These are phyloP conservation scores for Rubia tinctorum DNA, from an alignment of 305 asterid genomes.

Conservation along the genomic window DNA sequence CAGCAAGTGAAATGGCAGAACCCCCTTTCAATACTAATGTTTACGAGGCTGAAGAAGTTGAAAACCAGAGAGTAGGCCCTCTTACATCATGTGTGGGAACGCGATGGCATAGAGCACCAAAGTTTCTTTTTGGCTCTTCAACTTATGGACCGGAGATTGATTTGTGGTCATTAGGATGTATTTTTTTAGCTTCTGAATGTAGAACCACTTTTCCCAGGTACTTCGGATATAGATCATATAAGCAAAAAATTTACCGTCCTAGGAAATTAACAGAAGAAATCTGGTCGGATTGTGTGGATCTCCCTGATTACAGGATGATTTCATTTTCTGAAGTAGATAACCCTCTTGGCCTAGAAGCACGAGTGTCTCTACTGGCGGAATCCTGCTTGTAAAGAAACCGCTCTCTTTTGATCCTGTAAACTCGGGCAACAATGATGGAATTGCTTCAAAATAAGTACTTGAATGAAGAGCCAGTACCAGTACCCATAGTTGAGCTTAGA, in stretches of 20 bases:
- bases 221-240: constrained; percentile 86
- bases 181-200: constrained; percentile 76
- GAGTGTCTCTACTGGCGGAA: constrained; percentile 56
- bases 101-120: constrained; percentile 94
- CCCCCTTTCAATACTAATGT: constrained; percentile 46
- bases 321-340: constrained; percentile 72
- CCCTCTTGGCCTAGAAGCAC: constrained; percentile 62
- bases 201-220: constrained; percentile 80
- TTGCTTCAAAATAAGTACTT: constrained; percentile 76
- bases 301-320: constrained; percentile 84
- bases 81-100: constrained; percentile 98
- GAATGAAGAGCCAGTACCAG: constrained; percentile 77
- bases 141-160: constrained; percentile 81
- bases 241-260: constrained; percentile 53
- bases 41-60: constrained; percentile 58
- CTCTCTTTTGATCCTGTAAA: constrained; percentile 62
- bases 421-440: constrained; percentile 74
- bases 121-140: constrained; percentile 86
- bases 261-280: constrained; percentile 65
- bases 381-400: constrained; percentile 52
- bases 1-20: constrained; percentile 73
- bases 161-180: constrained; percentile 94
- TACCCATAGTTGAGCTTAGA: constrained; percentile 58
- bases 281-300: constrained; percentile 82
- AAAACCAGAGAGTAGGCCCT: constrained; percentile 50